Conservation (phyloP, 169 alveolate genomes). For the Cryptosporidium viatorum region DNA sequence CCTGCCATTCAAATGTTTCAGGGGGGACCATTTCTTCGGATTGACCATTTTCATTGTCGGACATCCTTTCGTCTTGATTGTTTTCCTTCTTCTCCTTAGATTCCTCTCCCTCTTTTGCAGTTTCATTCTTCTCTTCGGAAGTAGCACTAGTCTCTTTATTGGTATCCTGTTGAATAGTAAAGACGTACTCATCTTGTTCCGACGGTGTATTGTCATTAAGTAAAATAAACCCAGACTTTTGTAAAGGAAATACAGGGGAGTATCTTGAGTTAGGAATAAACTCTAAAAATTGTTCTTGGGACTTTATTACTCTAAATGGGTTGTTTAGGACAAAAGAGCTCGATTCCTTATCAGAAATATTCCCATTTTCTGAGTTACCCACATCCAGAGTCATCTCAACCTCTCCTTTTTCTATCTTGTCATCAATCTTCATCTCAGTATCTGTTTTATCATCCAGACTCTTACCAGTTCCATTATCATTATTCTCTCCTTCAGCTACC, state of each 20-base stretch:
- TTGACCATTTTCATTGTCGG: neutral
- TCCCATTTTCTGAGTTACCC: conserved; percentile 75
- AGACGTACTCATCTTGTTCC: conserved; percentile 73
- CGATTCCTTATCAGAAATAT: neutral
- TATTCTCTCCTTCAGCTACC: conserved; percentile 53
- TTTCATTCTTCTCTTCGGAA: conserved; percentile 5
- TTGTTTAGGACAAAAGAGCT: conserved; percentile 81
- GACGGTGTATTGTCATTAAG: conserved; percentile 83
- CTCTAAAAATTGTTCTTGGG: conserved; percentile 86
- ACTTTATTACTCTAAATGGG: conserved; percentile 92
- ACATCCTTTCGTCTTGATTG: neutral
- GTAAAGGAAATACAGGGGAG: conserved; percentile 87
- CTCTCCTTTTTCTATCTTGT: conserved; percentile 76
- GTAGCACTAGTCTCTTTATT: conserved; percentile 1
- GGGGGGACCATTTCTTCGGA: conserved; percentile 50
- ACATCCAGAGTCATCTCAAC: conserved; percentile 70
- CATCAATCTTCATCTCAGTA: conserved; percentile 68
- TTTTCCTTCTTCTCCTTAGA: neutral
- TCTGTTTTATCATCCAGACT: conserved; percentile 73
- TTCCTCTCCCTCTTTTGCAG: neutral
- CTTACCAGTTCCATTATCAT: conserved; percentile 79
- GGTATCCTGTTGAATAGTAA: neutral
- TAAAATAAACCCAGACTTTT: conserved; percentile 88
- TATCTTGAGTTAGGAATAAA: conserved; percentile 85
- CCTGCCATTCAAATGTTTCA: conserved; percentile 71